Base-by-base conservation (phyloP, 345 rosid genomes). In the Noccaea caerulescens region DNA sequence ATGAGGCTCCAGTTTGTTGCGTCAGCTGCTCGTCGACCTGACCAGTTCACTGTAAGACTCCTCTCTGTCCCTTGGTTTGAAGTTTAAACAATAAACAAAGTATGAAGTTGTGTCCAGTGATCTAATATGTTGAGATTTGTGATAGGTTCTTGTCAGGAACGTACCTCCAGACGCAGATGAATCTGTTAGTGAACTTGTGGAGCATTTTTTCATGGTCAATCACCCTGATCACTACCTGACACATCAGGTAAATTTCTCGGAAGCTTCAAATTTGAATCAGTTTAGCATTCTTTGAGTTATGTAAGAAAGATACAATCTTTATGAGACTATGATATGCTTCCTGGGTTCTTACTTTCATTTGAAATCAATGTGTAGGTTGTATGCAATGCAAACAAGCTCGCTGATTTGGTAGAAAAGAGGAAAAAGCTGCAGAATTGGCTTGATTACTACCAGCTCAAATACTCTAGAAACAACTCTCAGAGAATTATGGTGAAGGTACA, bases 1-100 rank as follows among this genome's bases (percentile, higher is more conserved):
- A 88, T 91, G 99, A 81, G 99, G 68, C 82, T 88, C 81, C 92
- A 85, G 38, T 94, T 94, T 85, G 83, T 94, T 82, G 86, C 88
- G 41, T 79, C 96, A 5, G 99, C 87, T 76, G 79, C 70, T 64
- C 95, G 96, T 16, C 83, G 96, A 32, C 89, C 97, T 2, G 96
- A 94, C 77, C 96, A 94, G 78, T 94, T 85, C 80, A 83, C 97
- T 27, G 99, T 94, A 82, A 69, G 82, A 62, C 43, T 12, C 50
- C 23, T 73, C 76, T 79, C 54, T 18, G 38, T 6, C 4, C 51
- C 27, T 64, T 37, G 50, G 34, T 38, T 37, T 27, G 7, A 14
- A 7, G 12, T 10, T 38, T 2, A 13, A 25, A n/a, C 11, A 25
- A 16, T 56, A 51, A 60, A 38, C 10, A 43, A 13, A 58, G 33